Conservation (phyloP, 2,329 filamentous ascomycete genomes). For the Claviceps citrina region DNA sequence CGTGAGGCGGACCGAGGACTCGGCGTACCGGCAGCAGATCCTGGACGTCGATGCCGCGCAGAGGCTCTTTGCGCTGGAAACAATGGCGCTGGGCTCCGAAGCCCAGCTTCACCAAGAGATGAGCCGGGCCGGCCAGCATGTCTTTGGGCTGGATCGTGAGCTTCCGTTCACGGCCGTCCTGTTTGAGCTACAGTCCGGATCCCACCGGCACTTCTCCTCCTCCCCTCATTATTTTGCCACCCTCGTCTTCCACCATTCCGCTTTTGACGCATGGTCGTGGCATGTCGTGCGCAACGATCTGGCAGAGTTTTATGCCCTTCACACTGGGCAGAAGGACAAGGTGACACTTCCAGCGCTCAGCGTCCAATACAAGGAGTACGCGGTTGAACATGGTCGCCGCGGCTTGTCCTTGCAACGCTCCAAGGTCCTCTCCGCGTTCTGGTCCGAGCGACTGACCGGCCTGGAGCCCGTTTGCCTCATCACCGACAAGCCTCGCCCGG, state of each 20-base stretch:
- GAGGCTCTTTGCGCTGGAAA: not conserved
- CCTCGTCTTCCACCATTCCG: not conserved
- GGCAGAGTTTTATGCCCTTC: not conserved
- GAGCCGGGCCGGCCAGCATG: not conserved
- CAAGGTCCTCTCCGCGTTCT: not conserved
- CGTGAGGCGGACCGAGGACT: not conserved
- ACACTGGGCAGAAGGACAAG: not conserved
- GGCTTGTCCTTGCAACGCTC: not conserved
- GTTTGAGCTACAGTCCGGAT: not conserved
- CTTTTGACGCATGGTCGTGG: constrained; percentile 2
- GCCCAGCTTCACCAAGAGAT: not conserved
- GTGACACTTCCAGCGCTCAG: not conserved
- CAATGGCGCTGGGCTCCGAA: not conserved
- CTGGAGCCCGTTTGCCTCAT: not conserved
- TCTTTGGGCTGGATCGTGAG: not conserved
- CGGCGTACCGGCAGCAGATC: not conserved
- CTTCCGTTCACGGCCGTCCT: not conserved
- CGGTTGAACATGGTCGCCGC: not conserved
- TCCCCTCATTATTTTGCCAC: not conserved
- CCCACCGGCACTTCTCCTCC: too few species aligned
- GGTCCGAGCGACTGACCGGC: not conserved
- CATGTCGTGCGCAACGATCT: not conserved
- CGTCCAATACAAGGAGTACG: not conserved
- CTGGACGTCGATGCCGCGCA: not conserved
- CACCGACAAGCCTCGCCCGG: not conserved